Evolutionary conservation across 2,329 filamentous ascomycete species (phyloP), one percentile per base, ranked within the genome.

Genomic region (Xylaria sp.): DNA sequence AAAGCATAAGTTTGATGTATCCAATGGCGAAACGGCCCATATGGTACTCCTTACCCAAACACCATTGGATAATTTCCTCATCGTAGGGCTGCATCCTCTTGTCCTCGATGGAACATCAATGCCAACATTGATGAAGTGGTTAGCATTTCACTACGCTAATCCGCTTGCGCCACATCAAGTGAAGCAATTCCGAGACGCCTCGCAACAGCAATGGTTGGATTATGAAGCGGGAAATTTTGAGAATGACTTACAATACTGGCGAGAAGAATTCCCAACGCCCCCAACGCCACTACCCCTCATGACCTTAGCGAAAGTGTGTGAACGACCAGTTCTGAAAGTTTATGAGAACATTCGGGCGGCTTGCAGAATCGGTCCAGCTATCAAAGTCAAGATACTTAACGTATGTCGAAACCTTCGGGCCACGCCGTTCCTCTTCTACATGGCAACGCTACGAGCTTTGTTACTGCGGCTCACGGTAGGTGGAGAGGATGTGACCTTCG

Each of bases 361-460:
- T 17, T 15, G 37, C 17, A 50, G 33, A 38, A 31, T 56, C 12
- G 15, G 35, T 8, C 14, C 17, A 33, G 15, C 49, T 7, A 49
- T 47, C 14, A 47, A 33, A 17, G 21, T 15, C 19, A 2, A 57
- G 21, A 33, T 57, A 17, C 38, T 47, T 31, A 35, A 38, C 17
- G 23, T 54, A 2, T 55, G 52, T 19, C 45, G 56, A n/a, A n/a
- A n/a, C n/a, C n/a, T n/a, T n/a, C n/a, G n/a, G 21, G 56, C 19
- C 31, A 52, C 46, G 23, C 56, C 56, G 5, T 59, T 59, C 19
- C 56, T 42, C 31, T 59, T 59, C 38, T 59, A 59, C 45, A 31
- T 59, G n/a, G 35, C 56, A 33, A 25, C 33, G 9, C 33, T 59
- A 23, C 31, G 56, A 37, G 56, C 31, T n/a, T 35, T 59, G 8